A percentile compares a stretch with the other conserved stretches of the same genome.
Evolutionary conservation across 2,329 filamentous ascomycete genomes (phyloP).

Genomic region (Akanthomyces uredinophilus): DNA sequence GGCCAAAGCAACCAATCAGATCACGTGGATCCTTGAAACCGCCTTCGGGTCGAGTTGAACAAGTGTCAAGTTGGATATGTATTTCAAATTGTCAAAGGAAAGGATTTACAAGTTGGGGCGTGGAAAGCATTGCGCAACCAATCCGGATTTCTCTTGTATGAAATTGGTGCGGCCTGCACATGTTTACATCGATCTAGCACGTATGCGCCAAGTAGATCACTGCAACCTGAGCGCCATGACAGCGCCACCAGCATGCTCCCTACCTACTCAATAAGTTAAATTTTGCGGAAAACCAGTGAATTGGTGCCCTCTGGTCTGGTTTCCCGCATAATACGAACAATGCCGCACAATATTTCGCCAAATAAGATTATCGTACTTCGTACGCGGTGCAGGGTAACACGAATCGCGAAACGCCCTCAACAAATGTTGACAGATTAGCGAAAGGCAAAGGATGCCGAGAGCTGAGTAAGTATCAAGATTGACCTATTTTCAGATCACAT

Average conservation of each 20-base stretch:
- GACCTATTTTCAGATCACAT: too few relatives aligned
- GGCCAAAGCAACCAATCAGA: neutral
- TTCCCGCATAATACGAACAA: neutral
- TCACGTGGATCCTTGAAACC: slow-evolving; percentile 7
- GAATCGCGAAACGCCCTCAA: too few relatives aligned
- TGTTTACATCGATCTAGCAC: neutral
- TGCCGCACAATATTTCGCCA: neutral
- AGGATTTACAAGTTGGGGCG: neutral
- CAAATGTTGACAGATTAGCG: neutral
- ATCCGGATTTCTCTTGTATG: too few relatives aligned
- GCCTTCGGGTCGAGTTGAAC: neutral
- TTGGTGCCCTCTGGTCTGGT: neutral
- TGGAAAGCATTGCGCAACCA: too few relatives aligned
- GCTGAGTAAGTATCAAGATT: neutral
- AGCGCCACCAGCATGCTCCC: neutral
- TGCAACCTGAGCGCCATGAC: neutral
- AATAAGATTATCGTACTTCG: neutral
- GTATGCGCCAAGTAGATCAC: neutral
- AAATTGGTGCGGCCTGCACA: neutral
- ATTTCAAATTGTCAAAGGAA: neutral
- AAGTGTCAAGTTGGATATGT: neutral
- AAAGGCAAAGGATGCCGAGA: neutral
- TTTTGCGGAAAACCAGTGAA: neutral
- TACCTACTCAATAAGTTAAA: neutral
- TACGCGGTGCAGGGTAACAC: neutral